Conservation (phyloP, 2,329 filamentous ascomycete species). For the Pseudogymnoascus sp. region DNA sequence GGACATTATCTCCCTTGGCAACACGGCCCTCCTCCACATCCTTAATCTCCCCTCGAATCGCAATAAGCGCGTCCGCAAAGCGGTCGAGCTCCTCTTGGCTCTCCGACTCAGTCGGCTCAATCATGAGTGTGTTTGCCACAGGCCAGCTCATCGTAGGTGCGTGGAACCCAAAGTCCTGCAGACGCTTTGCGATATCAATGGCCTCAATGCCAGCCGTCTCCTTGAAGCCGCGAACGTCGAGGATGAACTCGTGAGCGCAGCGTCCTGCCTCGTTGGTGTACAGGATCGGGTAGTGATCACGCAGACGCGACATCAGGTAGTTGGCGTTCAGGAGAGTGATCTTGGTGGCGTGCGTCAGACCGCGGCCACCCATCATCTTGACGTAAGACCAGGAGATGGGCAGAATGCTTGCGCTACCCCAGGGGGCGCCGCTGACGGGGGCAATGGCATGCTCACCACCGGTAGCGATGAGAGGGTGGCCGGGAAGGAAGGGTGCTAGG, state of each 20-base stretch:
- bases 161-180: conserved; percentile 97
- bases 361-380: conserved; percentile 79
- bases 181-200: conserved; percentile 90
- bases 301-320: conserved; percentile 84
- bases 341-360: conserved; percentile 82
- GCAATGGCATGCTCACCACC: conserved; percentile 50
- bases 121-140: conserved; percentile 92
- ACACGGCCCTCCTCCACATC: conserved; percentile 72
- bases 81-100: conserved; percentile 86
- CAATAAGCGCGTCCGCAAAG: conserved; percentile 83
- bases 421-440: conserved; percentile 73
- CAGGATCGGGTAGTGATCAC: conserved; percentile 80
- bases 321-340: conserved; percentile 93
- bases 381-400: conserved; percentile 95
- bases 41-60: conserved; percentile 76
- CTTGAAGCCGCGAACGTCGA: conserved; percentile 79
- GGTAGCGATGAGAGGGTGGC: conserved; percentile 50
- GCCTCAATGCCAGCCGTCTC: conserved; percentile 77
- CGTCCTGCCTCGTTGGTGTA: conserved; percentile 84
- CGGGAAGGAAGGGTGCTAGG: conserved; percentile 65
- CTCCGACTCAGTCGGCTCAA: conserved; percentile 93
- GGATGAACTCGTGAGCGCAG: conserved; percentile 95
- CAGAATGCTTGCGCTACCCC: conserved; percentile 83
- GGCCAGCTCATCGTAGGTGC: conserved; percentile 97
- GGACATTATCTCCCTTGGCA: conserved; percentile 68